A percentile compares a stretch with the other conserved stretches of the same genome.
Evolutionary conservation across 2,329 filamentous ascomycete species (phyloP).

Genomic region (Chaetoscypha palmicola): DNA sequence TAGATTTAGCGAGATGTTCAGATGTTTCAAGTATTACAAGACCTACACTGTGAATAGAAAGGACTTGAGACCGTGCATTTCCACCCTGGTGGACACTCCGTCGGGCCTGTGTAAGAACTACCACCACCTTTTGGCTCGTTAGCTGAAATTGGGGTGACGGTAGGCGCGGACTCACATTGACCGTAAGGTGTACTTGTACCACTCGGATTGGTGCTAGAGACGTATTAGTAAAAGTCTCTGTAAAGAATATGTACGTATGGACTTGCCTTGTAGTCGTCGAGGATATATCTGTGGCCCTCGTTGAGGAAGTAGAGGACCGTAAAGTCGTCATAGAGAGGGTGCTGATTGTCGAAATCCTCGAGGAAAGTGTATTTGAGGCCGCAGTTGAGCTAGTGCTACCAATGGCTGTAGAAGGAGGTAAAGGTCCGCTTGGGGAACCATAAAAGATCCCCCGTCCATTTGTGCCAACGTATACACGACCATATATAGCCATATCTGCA

Average conservation of each 20-base stretch:
- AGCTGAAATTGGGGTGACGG: neutral
- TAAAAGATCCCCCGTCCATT: conserved; percentile 32
- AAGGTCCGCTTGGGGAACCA: conserved; percentile 22
- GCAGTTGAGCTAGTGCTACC: conserved; percentile 1
- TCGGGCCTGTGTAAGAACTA: neutral
- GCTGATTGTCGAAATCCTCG: neutral
- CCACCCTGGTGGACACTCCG: neutral
- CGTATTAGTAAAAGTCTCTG: neutral
- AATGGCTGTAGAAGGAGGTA: conserved; percentile 23
- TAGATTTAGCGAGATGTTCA: too few relatives aligned
- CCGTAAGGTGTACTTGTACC: neutral
- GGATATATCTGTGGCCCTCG: neutral
- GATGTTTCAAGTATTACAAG: too few relatives aligned
- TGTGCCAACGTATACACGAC: conserved; percentile 28
- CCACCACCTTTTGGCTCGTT: neutral
- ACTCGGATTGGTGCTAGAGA: neutral
- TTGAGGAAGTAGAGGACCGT: neutral
- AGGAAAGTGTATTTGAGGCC: neutral
- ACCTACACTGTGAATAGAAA: neutral
- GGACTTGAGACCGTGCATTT: neutral
- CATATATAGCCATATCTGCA: conserved; percentile 26
- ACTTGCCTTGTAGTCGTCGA: neutral
- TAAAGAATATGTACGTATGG: too few relatives aligned
- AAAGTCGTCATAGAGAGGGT: neutral
- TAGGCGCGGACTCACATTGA: neutral